These are phyloP conservation scores for Aspergillus sp. DNA, from an alignment of 2,329 filamentous ascomycete genomes.

Conservation along the genomic window DNA sequence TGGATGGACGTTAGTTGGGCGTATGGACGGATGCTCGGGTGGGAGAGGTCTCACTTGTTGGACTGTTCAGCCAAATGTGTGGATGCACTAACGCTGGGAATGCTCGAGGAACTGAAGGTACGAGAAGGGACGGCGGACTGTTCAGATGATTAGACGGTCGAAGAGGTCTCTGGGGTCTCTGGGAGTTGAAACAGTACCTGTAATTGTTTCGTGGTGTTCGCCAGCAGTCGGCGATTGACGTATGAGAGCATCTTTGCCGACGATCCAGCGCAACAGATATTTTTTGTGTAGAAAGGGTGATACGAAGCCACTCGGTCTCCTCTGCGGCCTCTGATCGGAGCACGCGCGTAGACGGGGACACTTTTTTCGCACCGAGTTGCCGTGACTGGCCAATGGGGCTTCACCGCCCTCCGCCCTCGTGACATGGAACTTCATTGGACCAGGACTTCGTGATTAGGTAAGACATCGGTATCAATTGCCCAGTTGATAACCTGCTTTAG, in stretches of 20 bases:
- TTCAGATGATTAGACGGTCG: background rate
- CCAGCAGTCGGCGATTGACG: slow-evolving; percentile 1
- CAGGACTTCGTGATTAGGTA: too few species aligned
- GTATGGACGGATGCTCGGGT: background rate
- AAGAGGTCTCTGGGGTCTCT: background rate
- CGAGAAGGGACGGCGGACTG: slow-evolving; percentile 8
- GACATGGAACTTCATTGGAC: too few species aligned
- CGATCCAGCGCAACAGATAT: too few species aligned
- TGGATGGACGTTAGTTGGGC: background rate
- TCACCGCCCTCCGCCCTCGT: too few species aligned
- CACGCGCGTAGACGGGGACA: too few species aligned
- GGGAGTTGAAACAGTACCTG: slow-evolving; percentile 9
- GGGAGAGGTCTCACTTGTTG: background rate
- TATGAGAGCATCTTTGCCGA: background rate
- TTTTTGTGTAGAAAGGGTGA: too few species aligned
- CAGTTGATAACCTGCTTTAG: too few species aligned
- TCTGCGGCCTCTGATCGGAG: too few species aligned
- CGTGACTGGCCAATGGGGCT: too few species aligned
- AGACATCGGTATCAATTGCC: too few species aligned
- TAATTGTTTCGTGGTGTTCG: slow-evolving; percentile 6
- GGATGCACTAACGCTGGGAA: background rate
- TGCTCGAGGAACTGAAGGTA: slow-evolving; percentile 4
- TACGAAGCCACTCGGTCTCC: too few species aligned
- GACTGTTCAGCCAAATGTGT: background rate
- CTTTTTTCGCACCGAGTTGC: too few species aligned